A percentile compares a stretch with the other conserved stretches of the same genome.
These are phyloP conservation scores for Spongospora subterranea DNA, from an alignment of 208 protist genomes.

Conservation along the genomic window DNA sequence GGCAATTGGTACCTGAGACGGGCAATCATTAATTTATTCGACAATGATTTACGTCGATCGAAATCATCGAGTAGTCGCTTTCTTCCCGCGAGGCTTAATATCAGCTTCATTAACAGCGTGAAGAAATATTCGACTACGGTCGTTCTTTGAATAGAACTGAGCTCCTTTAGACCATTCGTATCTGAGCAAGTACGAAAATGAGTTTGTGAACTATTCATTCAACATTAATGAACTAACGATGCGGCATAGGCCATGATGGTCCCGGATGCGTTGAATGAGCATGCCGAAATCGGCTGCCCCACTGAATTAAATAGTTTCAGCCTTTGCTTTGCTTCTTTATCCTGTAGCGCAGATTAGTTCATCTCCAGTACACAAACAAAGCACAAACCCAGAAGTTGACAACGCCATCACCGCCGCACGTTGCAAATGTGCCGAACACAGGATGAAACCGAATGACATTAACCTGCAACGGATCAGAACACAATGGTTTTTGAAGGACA, in stretches of 20 bases:
- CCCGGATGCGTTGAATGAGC: neutral
- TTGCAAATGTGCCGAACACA: constrained; percentile 34
- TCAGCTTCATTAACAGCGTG: constrained; percentile 29
- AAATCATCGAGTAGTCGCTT: neutral
- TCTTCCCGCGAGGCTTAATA: constrained; percentile 41
- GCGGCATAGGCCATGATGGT: constrained; percentile 42
- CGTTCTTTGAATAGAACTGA: constrained; percentile 44
- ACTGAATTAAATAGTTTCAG: constrained; percentile 36
- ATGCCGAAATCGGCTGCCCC: constrained; percentile 26
- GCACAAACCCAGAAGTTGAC: constrained; percentile 38
- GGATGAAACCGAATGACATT: constrained; percentile 30
- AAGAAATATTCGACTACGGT: constrained; percentile 30
- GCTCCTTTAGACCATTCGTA: constrained; percentile 47
- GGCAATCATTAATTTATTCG: neutral
- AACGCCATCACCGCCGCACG: neutral
- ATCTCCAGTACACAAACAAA: neutral
- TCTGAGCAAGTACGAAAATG: constrained; percentile 4
- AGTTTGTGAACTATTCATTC: neutral
- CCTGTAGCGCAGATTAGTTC: neutral
- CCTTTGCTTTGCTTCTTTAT: constrained; percentile 45
- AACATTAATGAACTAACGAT: constrained; percentile 11
- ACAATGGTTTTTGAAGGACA: neutral
- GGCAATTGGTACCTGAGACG: too few relatives aligned
- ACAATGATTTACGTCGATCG: neutral
- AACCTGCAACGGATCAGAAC: neutral